phyloP scores from a whole-genome alignment of 1,284 basidiomycete genomes.

The Trichosporon ovoides region DNA sequence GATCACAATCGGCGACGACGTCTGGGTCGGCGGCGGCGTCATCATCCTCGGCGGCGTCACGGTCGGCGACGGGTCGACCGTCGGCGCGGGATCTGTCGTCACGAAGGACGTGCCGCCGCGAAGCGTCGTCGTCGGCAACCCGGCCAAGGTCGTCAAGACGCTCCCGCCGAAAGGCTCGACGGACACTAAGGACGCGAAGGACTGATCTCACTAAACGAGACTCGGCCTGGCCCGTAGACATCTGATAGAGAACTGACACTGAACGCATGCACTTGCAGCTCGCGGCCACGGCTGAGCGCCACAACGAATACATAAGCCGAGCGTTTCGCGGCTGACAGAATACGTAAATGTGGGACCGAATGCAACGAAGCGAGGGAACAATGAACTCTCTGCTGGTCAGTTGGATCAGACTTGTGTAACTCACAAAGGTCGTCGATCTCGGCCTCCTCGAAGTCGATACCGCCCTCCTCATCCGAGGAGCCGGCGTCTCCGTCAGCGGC shows the following conservation, averaged over 20 bases:
- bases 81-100: conserved; percentile 53
- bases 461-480: conserved; percentile 63
- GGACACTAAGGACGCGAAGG: neutral
- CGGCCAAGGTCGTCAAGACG: conserved; percentile 49
- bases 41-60: conserved; percentile 51
- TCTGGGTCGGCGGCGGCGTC: conserved; percentile 52
- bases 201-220: neutral
- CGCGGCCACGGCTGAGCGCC: neutral
- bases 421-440: conserved; percentile 55
- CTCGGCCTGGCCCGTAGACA: neutral
- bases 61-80: conserved; percentile 51
- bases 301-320: conserved; percentile 4
- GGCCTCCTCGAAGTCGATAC: conserved; percentile 75
- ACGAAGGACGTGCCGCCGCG: conserved; percentile 50
- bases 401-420: conserved; percentile 2
- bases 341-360: conserved; percentile 1
- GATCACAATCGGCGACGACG: conserved; percentile 48
- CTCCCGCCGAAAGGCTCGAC: conserved; percentile 33
- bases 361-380: neutral
- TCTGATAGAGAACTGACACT: neutral
- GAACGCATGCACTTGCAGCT: no score
- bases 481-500: conserved; percentile 62
- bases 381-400: neutral
- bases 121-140: conserved; percentile 51
- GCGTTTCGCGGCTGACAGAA: neutral